Evolutionary conservation across 345 rosid species (phyloP).

Genomic region (Eucalyptus grandis): DNA sequence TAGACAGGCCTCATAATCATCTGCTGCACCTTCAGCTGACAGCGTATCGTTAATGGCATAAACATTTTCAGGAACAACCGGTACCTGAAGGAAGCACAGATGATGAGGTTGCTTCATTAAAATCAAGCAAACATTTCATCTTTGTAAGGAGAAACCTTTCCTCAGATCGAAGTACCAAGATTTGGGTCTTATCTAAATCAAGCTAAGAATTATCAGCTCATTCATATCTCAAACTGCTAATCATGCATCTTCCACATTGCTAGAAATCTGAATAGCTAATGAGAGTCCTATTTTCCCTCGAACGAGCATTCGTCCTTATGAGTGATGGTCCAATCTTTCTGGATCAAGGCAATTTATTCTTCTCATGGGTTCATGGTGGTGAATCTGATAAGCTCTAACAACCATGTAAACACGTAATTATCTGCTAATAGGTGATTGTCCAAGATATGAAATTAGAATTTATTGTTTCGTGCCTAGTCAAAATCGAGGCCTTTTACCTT

Average conservation of each 20-base stretch:
- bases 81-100: conserved; percentile 25
- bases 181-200: neutral
- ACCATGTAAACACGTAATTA: neutral
- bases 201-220: neutral
- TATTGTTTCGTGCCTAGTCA: neutral
- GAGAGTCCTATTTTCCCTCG: neutral
- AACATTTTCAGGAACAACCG: conserved; percentile 51
- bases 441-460: neutral
- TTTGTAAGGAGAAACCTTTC: neutral
- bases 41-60: conserved; percentile 68
- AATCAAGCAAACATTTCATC: neutral
- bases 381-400: neutral
- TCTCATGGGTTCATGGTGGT: neutral
- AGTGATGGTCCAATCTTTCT: neutral
- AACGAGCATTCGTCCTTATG: neutral
- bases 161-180: neutral
- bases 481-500: conserved; percentile 22
- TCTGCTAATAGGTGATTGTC: neutral
- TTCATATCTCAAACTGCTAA: neutral
- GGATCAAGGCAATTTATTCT: neutral
- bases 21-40: conserved; percentile 77
- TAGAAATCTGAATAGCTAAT: neutral
- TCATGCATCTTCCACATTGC: neutral
- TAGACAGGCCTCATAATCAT: conserved; percentile 69
- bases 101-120: neutral